Percentiles rank a stretch among this genome's conserved stretches.
These are phyloP conservation scores for Ophiostoma piceae DNA, from an alignment of 2,329 filamentous ascomycete species.

Conservation along the genomic window DNA sequence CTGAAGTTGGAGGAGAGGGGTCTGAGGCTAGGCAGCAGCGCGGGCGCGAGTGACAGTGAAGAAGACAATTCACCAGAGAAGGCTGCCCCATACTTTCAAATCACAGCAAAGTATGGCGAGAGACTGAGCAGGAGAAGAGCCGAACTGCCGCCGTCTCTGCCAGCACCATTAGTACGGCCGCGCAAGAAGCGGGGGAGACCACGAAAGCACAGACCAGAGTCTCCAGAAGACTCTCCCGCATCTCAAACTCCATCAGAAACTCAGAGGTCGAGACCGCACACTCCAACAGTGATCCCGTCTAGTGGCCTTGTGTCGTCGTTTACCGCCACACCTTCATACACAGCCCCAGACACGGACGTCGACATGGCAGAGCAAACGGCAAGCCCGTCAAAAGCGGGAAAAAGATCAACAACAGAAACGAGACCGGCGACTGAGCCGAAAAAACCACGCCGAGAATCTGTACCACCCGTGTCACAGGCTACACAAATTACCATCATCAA, in stretches of 20 bases:
- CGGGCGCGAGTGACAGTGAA: background rate
- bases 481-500: background rate
- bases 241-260: background rate
- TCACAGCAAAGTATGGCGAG: background rate
- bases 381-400: too few relatives aligned
- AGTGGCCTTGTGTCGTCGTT: background rate
- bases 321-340: background rate
- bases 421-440: background rate
- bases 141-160: background rate
- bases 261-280: background rate
- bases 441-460: background rate
- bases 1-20: background rate
- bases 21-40: background rate
- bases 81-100: background rate
- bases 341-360: background rate
- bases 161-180: background rate
- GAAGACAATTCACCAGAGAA: background rate
- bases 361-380: background rate
- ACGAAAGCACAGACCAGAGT: background rate
- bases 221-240: background rate
- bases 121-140: background rate
- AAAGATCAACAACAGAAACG: too few relatives aligned
- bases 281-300: background rate
- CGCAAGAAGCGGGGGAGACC: background rate
- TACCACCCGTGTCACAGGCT: background rate